These are phyloP conservation scores for Fusarium incarnatum DNA, from an alignment of 2,329 filamentous ascomycete genomes.

Conservation along the genomic window DNA sequence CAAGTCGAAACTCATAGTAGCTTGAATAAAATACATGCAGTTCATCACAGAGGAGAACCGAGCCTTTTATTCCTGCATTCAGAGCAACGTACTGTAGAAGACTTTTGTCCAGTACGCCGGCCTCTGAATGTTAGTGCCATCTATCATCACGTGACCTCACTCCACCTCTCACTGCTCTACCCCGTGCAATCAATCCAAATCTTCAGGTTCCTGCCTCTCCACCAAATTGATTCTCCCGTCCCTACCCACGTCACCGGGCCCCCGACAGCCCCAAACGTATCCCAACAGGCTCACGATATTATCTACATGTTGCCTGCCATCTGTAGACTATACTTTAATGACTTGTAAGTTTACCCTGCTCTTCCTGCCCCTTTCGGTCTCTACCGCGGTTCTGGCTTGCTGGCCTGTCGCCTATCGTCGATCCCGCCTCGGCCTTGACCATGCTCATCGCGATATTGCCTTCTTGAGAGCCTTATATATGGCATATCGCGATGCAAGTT, in stretches of 20 bases:
- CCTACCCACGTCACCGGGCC: constrained; percentile 48
- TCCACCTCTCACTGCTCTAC: constrained; percentile 31
- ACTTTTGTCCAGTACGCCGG: not conserved
- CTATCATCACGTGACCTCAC: constrained; percentile 34
- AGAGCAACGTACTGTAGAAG: not conserved
- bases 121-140: not conserved
- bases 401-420: constrained; percentile 53
- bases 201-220: constrained; percentile 52
- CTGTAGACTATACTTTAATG: constrained; percentile 60
- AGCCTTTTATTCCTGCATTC: not conserved
- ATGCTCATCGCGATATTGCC: constrained; percentile 52
- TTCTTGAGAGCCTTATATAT: constrained; percentile 43
- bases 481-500: constrained; percentile 43
- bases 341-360: constrained; percentile 60
- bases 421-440: constrained; percentile 51
- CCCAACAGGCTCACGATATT: constrained; percentile 41
- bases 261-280: constrained; percentile 46
- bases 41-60: not conserved
- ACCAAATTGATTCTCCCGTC: constrained; percentile 50
- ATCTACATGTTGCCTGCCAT: constrained; percentile 49
- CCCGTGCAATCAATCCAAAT: constrained; percentile 53
- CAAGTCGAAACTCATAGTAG: not conserved
- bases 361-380: constrained; percentile 44
- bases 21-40: not conserved
- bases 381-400: constrained; percentile 49